Evolutionary conservation across 495 filamentous ascomycete species (phyloP).

Genomic region (Lasiosphaeria ovina): DNA sequence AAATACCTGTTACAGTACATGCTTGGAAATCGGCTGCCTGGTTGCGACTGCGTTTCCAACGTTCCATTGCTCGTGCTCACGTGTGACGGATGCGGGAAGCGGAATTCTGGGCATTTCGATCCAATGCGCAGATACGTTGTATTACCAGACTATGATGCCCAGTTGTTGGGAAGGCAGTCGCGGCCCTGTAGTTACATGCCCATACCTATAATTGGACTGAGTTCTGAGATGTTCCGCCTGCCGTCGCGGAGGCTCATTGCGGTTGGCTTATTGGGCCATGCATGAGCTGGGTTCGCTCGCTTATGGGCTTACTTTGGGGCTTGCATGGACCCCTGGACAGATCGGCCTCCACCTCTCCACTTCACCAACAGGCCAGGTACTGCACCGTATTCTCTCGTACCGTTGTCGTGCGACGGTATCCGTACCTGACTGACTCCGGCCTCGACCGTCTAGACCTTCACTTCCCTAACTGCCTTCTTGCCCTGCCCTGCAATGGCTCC

Average conservation of each 20-base stretch:
- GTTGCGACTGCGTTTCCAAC: too few species aligned
- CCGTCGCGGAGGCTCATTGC: not conserved
- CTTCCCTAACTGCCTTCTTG: not conserved
- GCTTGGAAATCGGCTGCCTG: too few species aligned
- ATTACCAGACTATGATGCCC: too few species aligned
- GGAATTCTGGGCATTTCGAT: too few species aligned
- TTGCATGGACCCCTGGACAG: slow-evolving; percentile 2
- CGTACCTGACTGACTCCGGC: not conserved
- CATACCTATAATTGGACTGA: not conserved
- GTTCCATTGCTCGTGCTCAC: too few species aligned
- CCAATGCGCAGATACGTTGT: too few species aligned
- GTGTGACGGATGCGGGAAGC: too few species aligned
- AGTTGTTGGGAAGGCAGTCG: too few species aligned
- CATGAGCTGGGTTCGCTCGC: slow-evolving; percentile 3
- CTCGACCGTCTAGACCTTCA: not conserved
- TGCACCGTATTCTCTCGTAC: not conserved
- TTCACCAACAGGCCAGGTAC: not conserved
- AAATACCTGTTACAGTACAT: too few species aligned
- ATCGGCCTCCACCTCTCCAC: not conserved
- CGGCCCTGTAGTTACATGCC: not conserved
- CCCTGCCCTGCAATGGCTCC: not conserved
- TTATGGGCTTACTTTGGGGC: not conserved
- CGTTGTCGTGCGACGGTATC: not conserved
- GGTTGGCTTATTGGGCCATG: not conserved
- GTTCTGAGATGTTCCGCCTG: not conserved